Percentiles rank a stretch among this genome's conserved stretches.
Conservation (phyloP, 768 basidiomycete species). For the Lentinula detonsa region DNA sequence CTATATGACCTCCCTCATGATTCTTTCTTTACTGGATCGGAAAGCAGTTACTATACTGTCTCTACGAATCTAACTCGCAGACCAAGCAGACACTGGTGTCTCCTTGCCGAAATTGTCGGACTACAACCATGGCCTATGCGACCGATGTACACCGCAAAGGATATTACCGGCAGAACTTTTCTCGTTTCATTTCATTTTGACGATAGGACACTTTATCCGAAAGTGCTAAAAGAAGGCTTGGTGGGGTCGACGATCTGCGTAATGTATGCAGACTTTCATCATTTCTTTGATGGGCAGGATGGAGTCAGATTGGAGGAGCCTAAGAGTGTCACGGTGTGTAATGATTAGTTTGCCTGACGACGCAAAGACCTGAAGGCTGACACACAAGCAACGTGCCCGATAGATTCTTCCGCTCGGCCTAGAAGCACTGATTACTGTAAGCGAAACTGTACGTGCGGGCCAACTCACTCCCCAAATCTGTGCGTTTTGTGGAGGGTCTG, state of each 20-base stretch:
- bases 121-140: conserved; percentile 12
- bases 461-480: neutral
- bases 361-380: no score
- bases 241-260: conserved; percentile 19
- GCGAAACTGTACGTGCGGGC: neutral
- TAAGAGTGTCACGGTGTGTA: conserved; percentile 18
- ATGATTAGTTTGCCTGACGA: neutral
- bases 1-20: neutral
- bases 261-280: conserved; percentile 22
- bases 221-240: conserved; percentile 6
- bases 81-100: conserved; percentile 23
- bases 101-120: conserved; percentile 22
- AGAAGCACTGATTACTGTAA: neutral
- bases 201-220: conserved; percentile 7
- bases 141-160: conserved; percentile 19
- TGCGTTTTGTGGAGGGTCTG: neutral
- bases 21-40: neutral
- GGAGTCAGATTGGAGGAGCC: conserved; percentile 21
- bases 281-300: conserved; percentile 20
- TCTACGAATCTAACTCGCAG: neutral
- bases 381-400: no score
- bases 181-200: conserved; percentile 19
- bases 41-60: neutral
- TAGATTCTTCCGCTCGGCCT: neutral
- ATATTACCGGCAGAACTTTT: conserved; percentile 16